Evolutionary conservation across 2,329 filamentous ascomycete genomes (phyloP).

Genomic region (Fusarium verrucosum): DNA sequence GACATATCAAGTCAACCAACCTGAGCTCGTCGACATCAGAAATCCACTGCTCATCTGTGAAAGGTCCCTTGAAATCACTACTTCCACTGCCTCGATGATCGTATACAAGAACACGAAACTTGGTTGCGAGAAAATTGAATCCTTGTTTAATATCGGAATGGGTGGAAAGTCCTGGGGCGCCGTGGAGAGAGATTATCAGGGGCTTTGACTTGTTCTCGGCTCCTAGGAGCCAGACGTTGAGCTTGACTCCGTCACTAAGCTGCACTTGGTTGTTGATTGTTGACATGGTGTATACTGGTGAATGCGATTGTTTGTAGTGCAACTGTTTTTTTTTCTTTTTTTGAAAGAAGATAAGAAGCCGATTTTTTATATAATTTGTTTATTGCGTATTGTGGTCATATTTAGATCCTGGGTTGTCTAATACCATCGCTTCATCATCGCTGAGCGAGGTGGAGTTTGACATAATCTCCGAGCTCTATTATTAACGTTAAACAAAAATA

Average conservation of each 20-base stretch:
- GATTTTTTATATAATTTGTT: too few species aligned
- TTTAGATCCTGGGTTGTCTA: background rate
- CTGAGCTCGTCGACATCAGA: constrained; percentile 9
- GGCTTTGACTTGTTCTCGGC: constrained; percentile 9
- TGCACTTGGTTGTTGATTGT: background rate
- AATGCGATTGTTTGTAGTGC: background rate
- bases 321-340: too few species aligned
- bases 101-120: constrained; percentile 13
- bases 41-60: constrained; percentile 13
- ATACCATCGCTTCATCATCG: background rate
- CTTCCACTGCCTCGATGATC: constrained; percentile 9
- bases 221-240: constrained; percentile 15
- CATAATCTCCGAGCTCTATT: background rate
- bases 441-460: constrained; percentile 2
- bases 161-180: background rate
- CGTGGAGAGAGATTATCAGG: constrained; percentile 7
- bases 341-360: background rate
- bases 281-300: background rate
- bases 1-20: fast-evolving
- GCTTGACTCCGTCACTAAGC: constrained; percentile 9
- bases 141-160: background rate
- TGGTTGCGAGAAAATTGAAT: constrained; percentile 5
- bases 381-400: background rate
- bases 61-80: constrained; percentile 2
- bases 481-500: background rate